Evolutionary conservation across 2,329 filamentous ascomycete species (phyloP).

Genomic region (Pestalotiopsis sp.): DNA sequence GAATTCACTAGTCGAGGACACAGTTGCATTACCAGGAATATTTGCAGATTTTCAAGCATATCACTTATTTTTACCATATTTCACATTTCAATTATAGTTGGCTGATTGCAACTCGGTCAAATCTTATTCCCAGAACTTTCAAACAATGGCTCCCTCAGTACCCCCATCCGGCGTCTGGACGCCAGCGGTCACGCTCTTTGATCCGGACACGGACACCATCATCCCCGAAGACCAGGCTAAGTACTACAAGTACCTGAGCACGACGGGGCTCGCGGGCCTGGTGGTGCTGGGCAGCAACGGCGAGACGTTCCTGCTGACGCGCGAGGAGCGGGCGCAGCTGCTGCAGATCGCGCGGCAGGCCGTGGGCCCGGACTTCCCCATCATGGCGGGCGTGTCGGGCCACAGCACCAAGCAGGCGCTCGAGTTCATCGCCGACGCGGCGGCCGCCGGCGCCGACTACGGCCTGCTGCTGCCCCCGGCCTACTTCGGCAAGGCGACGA

Average conservation of each 20-base stretch:
- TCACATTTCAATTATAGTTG: neutral
- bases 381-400: conserved; percentile 66
- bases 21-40: neutral
- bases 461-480: conserved; percentile 63
- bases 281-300: conserved; percentile 37
- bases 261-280: conserved; percentile 32
- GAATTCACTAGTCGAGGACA: neutral
- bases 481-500: conserved; percentile 68
- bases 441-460: conserved; percentile 63
- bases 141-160: conserved; percentile 23
- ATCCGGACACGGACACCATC: conserved; percentile 49
- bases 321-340: conserved; percentile 60
- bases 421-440: conserved; percentile 61
- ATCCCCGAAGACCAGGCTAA: conserved; percentile 46
- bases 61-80: neutral
- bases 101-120: too few relatives aligned
- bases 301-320: conserved; percentile 50
- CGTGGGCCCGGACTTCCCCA: conserved; percentile 55
- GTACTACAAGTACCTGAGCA: conserved; percentile 53
- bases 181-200: conserved; percentile 56
- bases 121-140: neutral
- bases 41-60: neutral
- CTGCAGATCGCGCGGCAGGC: conserved; percentile 56
- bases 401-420: conserved; percentile 68
- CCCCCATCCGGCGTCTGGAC: conserved; percentile 45